These are phyloP conservation scores for Lentinula sp. DNA, from an alignment of 768 basidiomycete genomes.

Conservation along the genomic window DNA sequence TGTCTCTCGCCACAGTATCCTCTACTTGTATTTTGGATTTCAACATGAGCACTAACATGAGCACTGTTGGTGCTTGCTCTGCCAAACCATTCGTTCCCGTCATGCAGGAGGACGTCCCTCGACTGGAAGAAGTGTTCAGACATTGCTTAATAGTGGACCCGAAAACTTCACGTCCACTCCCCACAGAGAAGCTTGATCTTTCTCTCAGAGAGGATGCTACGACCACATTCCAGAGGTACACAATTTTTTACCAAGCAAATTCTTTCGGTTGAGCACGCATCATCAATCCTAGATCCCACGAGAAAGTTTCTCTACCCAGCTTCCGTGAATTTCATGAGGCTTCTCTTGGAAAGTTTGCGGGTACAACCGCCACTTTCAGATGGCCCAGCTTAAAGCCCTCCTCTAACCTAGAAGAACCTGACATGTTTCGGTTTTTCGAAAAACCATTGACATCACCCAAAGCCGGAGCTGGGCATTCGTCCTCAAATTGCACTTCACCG, in stretches of 20 bases:
- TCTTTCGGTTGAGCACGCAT: not conserved
- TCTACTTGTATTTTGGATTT: not conserved
- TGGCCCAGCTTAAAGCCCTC: slow-evolving; percentile 42
- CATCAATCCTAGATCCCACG: not conserved
- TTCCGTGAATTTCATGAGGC: slow-evolving; percentile 7
- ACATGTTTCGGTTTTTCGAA: not conserved
- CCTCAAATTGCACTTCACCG: not conserved
- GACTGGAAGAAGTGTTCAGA: not conserved
- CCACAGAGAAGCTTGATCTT: not conserved
- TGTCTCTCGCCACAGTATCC: not conserved
- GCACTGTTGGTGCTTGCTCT: not conserved
- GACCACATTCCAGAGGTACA: not conserved
- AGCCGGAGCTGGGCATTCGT: not conserved
- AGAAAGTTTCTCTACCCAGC: not conserved
- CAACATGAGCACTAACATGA: not conserved
- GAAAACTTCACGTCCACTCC: not conserved
- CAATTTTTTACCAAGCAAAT: not conserved
- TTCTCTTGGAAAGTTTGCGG: slow-evolving; percentile 34
- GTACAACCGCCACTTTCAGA: slow-evolving; percentile 37
- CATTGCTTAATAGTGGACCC: not conserved
- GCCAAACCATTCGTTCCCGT: not conserved
- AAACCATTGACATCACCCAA: not conserved
- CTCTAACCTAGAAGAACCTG: slow-evolving; percentile 16
- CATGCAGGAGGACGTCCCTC: not conserved
- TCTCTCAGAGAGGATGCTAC: not conserved